A percentile compares a stretch with the other conserved stretches of the same genome.
Conservation (phyloP, 495 filamentous ascomycete genomes). For the Podospora appendiculata region DNA sequence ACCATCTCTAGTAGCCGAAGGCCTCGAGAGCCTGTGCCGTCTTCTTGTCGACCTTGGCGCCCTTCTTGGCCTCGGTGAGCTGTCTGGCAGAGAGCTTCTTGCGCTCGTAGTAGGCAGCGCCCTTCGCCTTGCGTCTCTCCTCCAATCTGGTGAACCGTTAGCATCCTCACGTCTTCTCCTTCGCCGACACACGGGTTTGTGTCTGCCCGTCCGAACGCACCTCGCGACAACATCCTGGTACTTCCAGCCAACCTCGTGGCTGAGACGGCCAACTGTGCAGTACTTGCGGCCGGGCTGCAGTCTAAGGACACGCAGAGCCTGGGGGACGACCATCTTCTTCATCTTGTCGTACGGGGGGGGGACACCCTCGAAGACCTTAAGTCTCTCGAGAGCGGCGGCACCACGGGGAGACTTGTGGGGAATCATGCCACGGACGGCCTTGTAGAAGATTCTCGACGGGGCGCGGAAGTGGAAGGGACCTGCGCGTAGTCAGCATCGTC, state of each 20-base stretch:
- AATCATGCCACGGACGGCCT: slow-evolving; percentile 99
- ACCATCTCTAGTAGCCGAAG: slow-evolving; percentile 45
- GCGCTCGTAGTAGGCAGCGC: slow-evolving; percentile 97
- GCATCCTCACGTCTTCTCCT: slow-evolving; percentile 12
- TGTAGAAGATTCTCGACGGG: slow-evolving; percentile 98
- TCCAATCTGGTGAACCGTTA: slow-evolving; percentile 67
- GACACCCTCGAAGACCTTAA: slow-evolving; percentile 99
- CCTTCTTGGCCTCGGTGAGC: slow-evolving; percentile 85
- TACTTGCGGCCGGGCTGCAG: slow-evolving; percentile 98
- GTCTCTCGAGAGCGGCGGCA: slow-evolving; percentile 89
- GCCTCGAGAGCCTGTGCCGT: slow-evolving; percentile 46
- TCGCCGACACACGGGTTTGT: background rate
- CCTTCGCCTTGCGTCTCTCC: slow-evolving; percentile 98
- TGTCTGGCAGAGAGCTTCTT: slow-evolving; percentile 93
- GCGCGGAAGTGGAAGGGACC: slow-evolving; percentile 99
- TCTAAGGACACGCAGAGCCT: slow-evolving; percentile 89
- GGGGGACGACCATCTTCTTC: slow-evolving; percentile 98
- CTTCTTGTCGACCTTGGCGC: slow-evolving; percentile 72
- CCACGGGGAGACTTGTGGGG: slow-evolving; percentile 99
- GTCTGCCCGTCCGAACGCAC: slow-evolving; percentile 48
- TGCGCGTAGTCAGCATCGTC: slow-evolving; percentile 38
- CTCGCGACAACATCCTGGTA: slow-evolving; percentile 97
- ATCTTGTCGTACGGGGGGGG: slow-evolving; percentile 98
- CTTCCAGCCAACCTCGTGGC: slow-evolving; percentile 99
- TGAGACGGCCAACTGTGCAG: slow-evolving; percentile 95